Evolutionary conservation across 148 eudicot genomes (phyloP), one percentile per base, ranked within the genome.

Genomic region (Heliosperma pusillum): DNA sequence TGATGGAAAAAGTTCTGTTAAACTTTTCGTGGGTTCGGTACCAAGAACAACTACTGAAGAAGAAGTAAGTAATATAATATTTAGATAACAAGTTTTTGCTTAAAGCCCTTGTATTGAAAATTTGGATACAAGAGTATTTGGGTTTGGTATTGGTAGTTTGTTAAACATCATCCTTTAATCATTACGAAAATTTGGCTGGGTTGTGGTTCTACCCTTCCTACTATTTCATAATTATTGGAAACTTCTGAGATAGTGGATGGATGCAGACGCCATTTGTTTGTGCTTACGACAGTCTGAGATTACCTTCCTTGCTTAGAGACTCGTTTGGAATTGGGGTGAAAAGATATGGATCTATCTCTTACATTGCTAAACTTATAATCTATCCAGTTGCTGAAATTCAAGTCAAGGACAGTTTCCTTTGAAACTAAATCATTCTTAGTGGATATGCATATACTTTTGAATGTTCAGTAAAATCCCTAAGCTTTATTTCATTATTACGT

Each of bases 21-120:
- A 93, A 77, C 93, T 93, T 68, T 93, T 93, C 73, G 87, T 93
- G 70, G 98, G 98, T 79, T 93, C 98, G 69, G 96, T 93, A 76
- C 98, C 97, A 45, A 89, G 87, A 85, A 89, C 98, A 22, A 89
- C 87, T 62, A 86, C 87, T 22, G 98, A 93, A 83, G 91, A 89
- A 71, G 92, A 90, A 74, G 98, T 93, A 83, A 90, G 89, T 82
- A 20, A 66, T 75, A n/a, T 40, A 12, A 63, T 45, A 56, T 57
- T 42, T 67, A n/a, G 47, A 19, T 21, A 11, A 40, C 30, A 55
- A 67, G 69, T 16, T 12, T 50, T 61, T 77, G 26, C n/a, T 50
- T 62, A 3, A 16, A 5, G 55, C 50, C 26, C 11, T 3, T 45
- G 16, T 26, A 10, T 0, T 44, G 3, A 27, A 44, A 45, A 2